Evolutionary conservation across 1,139 yeast species (phyloP), one percentile per base, ranked within the genome.

Genomic region (Pichia sp.): DNA sequence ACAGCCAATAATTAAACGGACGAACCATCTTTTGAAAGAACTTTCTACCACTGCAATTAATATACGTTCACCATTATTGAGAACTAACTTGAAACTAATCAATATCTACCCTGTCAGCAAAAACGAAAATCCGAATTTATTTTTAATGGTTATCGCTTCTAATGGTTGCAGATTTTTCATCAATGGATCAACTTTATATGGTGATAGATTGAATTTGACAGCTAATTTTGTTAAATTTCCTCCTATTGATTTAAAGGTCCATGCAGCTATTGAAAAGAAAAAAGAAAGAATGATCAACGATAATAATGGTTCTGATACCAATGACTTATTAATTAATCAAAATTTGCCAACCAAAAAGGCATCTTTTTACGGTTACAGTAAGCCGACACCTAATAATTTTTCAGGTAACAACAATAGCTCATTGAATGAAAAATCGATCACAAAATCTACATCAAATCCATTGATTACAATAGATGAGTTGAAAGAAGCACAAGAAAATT

Each of bases 151-250:
- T 0, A 71, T 85, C n/a, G 86, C 96, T 1, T 71, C 79, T 38
- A 81, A 79, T 45, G 98, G 98, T 15, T 83, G 84, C 49, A 75
- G 98, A 51, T 67, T 91, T 26, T 80, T 78, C 48, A 67, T 83
- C 48, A 81, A 79, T 45, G 79, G 79, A 34, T 57, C 67, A 24
- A 59, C 67, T 4, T 51, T 59, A 18, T 55, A 54, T 42, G 51
- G 49, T 20, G 57, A 57, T 37, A 48, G 60, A 36, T 39, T 60
- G 62, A 64, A 74, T 36, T 64, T 63, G 60, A 77, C 66, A 62
- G 66, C 63, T 52, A 80, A 59, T 47, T 68, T 71, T 41, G 74
- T 82, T 42, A 82, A 80, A 52, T 83, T 82, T 54, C 91, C 93
- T 5, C 93, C 93, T 10, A 74, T 86, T 3, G 77, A 77, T 43